Evolutionary conservation across 2,329 filamentous ascomycete species (phyloP).

Genomic region (Nigrograna mackinnonii): DNA sequence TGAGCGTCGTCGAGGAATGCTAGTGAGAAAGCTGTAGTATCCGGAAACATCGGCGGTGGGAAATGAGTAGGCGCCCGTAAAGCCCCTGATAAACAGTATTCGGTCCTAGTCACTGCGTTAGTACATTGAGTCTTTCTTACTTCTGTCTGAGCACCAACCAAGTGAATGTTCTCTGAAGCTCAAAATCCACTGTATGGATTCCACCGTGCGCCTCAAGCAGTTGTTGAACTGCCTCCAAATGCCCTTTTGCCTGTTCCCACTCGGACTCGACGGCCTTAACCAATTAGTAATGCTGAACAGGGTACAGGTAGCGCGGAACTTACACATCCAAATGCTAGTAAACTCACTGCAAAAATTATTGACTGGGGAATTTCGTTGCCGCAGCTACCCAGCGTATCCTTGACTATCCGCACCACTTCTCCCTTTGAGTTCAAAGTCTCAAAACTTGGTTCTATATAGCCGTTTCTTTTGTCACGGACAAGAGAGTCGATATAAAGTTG

Average conservation of each 20-base stretch:
- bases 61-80: constrained; percentile 12
- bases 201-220: constrained; percentile 17
- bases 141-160: constrained; percentile 10
- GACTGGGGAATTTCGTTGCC: constrained; percentile 19
- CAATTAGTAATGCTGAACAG: constrained; percentile 1
- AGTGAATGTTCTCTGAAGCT: constrained; percentile 17
- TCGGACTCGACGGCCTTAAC: constrained; percentile 15
- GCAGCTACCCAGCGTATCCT: constrained; percentile 14
- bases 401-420: constrained; percentile 17
- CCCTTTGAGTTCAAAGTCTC: constrained; percentile 20
- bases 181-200: constrained; percentile 18
- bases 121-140: neutral
- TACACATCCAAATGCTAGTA: constrained; percentile 22
- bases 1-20: constrained; percentile 22
- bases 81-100: constrained; percentile 11
- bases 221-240: constrained; percentile 18
- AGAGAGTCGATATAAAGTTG: constrained; percentile 13
- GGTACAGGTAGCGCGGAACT: constrained; percentile 1
- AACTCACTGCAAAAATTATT: constrained; percentile 16
- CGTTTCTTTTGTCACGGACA: constrained; percentile 11
- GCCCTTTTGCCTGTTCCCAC: constrained; percentile 18
- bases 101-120: constrained; percentile 10
- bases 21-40: constrained; percentile 10
- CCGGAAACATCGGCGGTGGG: constrained; percentile 10
- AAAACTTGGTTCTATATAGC: constrained; percentile 14